Base-by-base conservation (phyloP, 1,139 yeast species). In the Taphrina deformans region DNA sequence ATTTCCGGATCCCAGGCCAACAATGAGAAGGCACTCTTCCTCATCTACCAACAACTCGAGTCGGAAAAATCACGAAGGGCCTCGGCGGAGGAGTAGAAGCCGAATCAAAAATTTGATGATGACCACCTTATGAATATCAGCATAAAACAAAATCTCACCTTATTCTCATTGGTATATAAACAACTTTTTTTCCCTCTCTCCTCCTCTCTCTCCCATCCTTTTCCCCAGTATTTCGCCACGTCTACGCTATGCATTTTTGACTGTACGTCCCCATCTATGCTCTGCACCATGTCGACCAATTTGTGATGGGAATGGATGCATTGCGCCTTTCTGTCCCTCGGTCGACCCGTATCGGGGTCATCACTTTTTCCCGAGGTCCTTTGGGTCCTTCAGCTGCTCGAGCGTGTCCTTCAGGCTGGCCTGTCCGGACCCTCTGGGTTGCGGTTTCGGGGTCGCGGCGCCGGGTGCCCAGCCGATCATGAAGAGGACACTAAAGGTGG, bases 381-480 rank as follows among this genome's bases (percentile, higher is more conserved):
- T 21, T 23, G 55, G 55, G 12, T 45, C 45, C 56, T 50, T 48
- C 29, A 50, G 16, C 10, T 52, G 55, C 50, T 38, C 56, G 26
- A 59, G 27, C 6, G 63, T 59, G 9, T 88, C 91, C 74, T 87
- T 86, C 73, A 89, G 77, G 69, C 79, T 85, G 40, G 88, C 79
- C 71, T 85, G 83, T 0, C 86, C 96, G 16, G 86, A 73, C 0
- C 96, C 96, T 69, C 96, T 79, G 65, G 82, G 81, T 69, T 88
- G 79, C 0, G 96, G 95, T 72, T 86, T 79, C 2, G 91, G 91
- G 72, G 88, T 90, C 64, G 75, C 73, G 5, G 80, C 82, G 67
- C 89, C 82, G 70, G 86, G 86, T 75, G 88, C 89, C 96, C 96
- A 89, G 0, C 96, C 96, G 73, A 89, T 88, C 89, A 89, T 86